These are phyloP conservation scores for Phlebiopsis flavidoalba DNA, from an alignment of 768 basidiomycete species.

Conservation along the genomic window DNA sequence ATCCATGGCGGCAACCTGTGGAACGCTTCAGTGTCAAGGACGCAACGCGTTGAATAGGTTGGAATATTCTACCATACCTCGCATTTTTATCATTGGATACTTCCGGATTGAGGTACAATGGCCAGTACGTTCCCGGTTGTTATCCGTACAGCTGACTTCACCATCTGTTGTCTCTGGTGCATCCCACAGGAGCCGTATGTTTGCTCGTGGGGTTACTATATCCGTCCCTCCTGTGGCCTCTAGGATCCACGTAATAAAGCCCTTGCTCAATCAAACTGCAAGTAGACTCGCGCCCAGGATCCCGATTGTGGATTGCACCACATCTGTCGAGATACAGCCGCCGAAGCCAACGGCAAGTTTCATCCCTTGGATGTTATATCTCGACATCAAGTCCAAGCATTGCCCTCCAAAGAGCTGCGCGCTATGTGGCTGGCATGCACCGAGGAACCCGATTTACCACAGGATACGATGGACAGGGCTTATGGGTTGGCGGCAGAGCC, in stretches of 20 bases:
- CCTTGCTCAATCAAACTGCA: no score
- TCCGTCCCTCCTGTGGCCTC: not conserved
- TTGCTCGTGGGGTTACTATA: not conserved
- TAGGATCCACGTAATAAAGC: not conserved
- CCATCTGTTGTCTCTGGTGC: not conserved
- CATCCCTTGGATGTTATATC: no score
- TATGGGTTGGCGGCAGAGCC: not conserved
- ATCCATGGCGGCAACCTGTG: not conserved
- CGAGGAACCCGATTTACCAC: not conserved
- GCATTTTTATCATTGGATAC: not conserved
- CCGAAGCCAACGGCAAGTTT: no score
- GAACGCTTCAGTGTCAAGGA: not conserved
- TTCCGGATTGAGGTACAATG: not conserved
- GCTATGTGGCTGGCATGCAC: not conserved
- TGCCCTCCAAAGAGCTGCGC: not conserved
- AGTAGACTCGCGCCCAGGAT: no score
- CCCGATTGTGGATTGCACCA: no score
- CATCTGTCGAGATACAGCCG: no score
- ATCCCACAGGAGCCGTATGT: not conserved
- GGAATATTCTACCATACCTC: not conserved
- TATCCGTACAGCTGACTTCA: not conserved
- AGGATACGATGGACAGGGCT: not conserved
- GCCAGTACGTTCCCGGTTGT: not conserved
- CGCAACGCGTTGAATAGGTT: not conserved
- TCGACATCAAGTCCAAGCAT: not conserved